Conservation (phyloP, 1,139 yeast species). For the Blastobotrys elegans region DNA sequence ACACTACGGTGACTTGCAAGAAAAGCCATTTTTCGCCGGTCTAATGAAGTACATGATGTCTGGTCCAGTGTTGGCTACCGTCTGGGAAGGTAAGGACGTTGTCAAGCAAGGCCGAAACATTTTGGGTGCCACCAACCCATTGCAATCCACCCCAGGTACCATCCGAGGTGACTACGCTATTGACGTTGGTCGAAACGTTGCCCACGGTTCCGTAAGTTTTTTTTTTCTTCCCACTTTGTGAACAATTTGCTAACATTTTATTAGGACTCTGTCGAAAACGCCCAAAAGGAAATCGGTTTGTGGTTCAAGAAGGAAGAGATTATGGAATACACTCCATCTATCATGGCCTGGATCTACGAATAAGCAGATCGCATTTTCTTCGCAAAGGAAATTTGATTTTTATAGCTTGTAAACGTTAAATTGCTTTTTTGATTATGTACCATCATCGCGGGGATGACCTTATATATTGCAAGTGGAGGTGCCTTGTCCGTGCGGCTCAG, state of each 20-base stretch:
- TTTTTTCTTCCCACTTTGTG: not conserved
- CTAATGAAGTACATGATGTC: conserved; percentile 94
- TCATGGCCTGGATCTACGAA: conserved; percentile 91
- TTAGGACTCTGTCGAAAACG: conserved; percentile 98
- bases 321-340: conserved; percentile 83
- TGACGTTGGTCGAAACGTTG: conserved; percentile 99
- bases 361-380: conserved; percentile 38
- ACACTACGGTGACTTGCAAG: conserved; percentile 93
- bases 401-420: not conserved
- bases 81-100: conserved; percentile 99
- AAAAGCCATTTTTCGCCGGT: conserved; percentile 95
- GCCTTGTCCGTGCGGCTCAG: too few relatives aligned
- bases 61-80: conserved; percentile 98
- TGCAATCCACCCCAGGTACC: conserved; percentile 96
- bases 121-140: conserved; percentile 99
- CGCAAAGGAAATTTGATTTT: not conserved
- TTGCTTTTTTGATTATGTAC: not conserved
- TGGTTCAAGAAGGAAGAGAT: conserved; percentile 99
- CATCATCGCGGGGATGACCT: too few relatives aligned
- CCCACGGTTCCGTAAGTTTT: conserved; percentile 94
- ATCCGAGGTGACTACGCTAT: conserved; percentile 86
- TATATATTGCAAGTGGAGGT: too few relatives aligned
- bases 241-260: too few relatives aligned
- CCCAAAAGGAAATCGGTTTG: conserved; percentile 89
- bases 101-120: conserved; percentile 98